Base-by-base conservation (phyloP, 441 rosid genomes). In the Flueggea neowawraea region DNA sequence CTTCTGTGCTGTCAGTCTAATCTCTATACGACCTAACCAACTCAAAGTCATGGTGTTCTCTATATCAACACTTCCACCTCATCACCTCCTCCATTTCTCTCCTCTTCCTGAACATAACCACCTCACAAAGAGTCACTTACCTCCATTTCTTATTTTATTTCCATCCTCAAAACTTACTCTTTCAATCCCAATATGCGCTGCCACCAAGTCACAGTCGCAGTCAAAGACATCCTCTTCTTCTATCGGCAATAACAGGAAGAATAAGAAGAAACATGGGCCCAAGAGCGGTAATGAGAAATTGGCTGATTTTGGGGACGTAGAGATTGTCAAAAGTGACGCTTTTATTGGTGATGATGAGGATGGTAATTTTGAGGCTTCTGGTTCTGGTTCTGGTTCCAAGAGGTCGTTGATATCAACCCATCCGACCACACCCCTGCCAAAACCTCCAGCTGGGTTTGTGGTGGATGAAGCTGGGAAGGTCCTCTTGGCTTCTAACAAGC, bases 381-480 rank as follows among this genome's bases (percentile, higher is more conserved):
- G n/a, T n/a, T n/a, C n/a, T n/a, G n/a, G 17, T n/a, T 55, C 59
- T 51, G 36, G 10, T 43, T 36, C 52, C 28, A 16, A n/a, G 12
- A 22, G 0, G 41, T n/a, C n/a, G n/a, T 52, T 33, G 31, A 36
- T 36, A 36, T 71, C 79, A n/a, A 48, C 58, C 61, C 67, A 64
- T 63, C 76, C 69, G 5, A 54, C 73, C 52, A 71, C 83, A 58
- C 84, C 91, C 2, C 66, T 90, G 63, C 98, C 97, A 3, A 90
- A 87, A 60, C 95, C 98, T 62, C 98, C 97, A 0, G 91, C 96
- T 45, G 98, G 97, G 49, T 94, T 94, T 44, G 83, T 84, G 4
- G 76, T 94, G 54, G 96, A 90, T 74, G 89, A 79, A 15, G 61
- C 81, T 62, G 98, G 98, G 17, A 90, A 78, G 69, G 93, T 90